These are phyloP conservation scores for Wickerhamiella cacticola DNA, from an alignment of 805 yeast species.

Conservation along the genomic window DNA sequence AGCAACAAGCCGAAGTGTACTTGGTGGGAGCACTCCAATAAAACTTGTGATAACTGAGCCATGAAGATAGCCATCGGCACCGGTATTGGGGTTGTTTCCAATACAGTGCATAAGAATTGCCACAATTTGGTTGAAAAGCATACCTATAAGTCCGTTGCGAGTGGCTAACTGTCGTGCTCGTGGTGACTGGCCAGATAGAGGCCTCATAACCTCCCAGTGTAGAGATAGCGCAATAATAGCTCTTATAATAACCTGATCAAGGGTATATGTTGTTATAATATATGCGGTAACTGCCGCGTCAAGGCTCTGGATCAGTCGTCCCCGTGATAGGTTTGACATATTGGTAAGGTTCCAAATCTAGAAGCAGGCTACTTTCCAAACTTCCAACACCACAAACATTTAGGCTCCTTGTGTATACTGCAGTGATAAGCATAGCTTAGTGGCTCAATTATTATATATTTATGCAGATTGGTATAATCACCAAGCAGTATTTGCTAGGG, in stretches of 20 bases:
- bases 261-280: slow-evolving; percentile 9
- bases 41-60: slow-evolving; percentile 14
- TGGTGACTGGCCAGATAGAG: not conserved
- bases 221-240: not conserved
- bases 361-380: no score
- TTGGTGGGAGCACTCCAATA: slow-evolving; percentile 13
- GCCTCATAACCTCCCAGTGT: slow-evolving; percentile 8
- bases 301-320: slow-evolving; percentile 7
- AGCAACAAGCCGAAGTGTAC: slow-evolving; percentile 1
- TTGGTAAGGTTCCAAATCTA: slow-evolving; percentile 1
- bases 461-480: no score
- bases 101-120: slow-evolving; percentile 3
- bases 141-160: not conserved
- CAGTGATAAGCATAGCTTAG: no score
- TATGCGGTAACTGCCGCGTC: not conserved
- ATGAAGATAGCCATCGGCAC: slow-evolving; percentile 13
- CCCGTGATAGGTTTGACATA: not conserved
- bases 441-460: no score
- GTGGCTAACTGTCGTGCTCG: not conserved
- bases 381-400: no score
- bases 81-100: not conserved
- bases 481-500: no score
- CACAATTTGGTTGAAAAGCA: not conserved
- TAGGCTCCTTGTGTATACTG: no score
- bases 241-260: slow-evolving; percentile 9